A percentile compares a stretch with the other conserved stretches of the same genome.
These are phyloP conservation scores for Saprolegnia parasitica DNA, from an alignment of 352 stramenopile species.

Conservation along the genomic window DNA sequence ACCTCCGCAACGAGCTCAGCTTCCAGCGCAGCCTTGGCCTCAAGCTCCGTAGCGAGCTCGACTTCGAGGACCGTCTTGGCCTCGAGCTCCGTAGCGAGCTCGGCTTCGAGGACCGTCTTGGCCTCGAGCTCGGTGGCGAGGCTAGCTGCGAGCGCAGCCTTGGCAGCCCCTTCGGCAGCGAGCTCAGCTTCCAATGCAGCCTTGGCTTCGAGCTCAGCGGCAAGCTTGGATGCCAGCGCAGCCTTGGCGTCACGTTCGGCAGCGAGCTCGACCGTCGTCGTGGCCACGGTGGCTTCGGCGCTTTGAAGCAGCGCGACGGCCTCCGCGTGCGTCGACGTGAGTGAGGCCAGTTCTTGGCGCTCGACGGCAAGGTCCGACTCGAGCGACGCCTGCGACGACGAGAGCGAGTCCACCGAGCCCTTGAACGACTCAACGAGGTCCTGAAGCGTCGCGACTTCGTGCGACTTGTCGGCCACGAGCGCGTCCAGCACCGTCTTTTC, in stretches of 20 bases:
- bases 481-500: conserved; percentile 16
- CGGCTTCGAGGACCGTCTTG: background rate
- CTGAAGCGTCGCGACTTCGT: conserved; percentile 7
- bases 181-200: background rate
- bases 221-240: background rate
- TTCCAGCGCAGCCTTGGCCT: background rate
- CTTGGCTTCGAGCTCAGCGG: background rate
- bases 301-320: background rate
- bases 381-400: background rate
- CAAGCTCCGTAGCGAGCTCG: background rate
- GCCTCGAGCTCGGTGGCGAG: background rate
- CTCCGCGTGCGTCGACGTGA: background rate
- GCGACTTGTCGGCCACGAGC: conserved; percentile 4
- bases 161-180: background rate
- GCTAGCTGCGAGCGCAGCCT: background rate
- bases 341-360: background rate
- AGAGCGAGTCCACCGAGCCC: background rate
- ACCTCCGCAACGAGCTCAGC: background rate
- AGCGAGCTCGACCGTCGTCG: background rate
- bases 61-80: background rate
- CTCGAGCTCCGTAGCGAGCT: background rate
- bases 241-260: background rate
- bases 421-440: background rate
- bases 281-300: background rate
- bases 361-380: background rate